Percentiles rank a stretch among this genome's conserved stretches.
These are phyloP conservation scores for Anthostomella pinea DNA, from an alignment of 2,329 filamentous ascomycete species.

Conservation along the genomic window DNA sequence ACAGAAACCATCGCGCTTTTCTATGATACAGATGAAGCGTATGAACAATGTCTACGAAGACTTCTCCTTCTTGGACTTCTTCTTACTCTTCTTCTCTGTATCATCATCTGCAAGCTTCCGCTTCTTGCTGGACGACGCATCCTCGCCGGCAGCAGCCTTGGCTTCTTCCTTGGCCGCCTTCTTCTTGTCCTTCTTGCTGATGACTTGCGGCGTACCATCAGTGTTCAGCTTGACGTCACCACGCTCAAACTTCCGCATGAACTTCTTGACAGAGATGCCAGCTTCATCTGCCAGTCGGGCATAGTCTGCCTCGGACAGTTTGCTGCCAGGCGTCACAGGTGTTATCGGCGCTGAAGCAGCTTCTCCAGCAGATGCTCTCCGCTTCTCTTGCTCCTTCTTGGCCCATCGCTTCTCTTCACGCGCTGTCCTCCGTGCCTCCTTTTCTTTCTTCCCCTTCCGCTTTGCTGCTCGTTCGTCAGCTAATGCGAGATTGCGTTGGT, in stretches of 20 bases:
- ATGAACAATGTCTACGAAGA: constrained; percentile 41
- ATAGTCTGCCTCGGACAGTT: constrained; percentile 55
- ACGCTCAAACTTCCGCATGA: constrained; percentile 74
- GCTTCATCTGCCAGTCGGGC: constrained; percentile 61
- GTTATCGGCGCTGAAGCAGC: constrained; percentile 34
- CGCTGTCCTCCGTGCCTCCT: constrained; percentile 24
- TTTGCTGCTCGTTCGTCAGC: constrained; percentile 28
- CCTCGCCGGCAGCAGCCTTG: constrained; percentile 49
- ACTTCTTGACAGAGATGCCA: constrained; percentile 71
- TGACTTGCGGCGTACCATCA: constrained; percentile 63
- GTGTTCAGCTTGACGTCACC: constrained; percentile 67
- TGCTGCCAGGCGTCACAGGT: constrained; percentile 31
- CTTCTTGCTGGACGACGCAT: constrained; percentile 58
- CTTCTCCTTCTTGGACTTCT: constrained; percentile 63
- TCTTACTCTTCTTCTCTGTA: constrained; percentile 58
- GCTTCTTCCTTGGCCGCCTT: constrained; percentile 62
- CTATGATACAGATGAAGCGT: constrained; percentile 29
- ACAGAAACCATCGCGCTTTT: constrained; percentile 23
- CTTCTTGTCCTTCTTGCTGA: constrained; percentile 76
- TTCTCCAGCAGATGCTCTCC: constrained; percentile 24
- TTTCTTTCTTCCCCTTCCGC: constrained; percentile 37
- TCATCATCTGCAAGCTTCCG: constrained; percentile 66
- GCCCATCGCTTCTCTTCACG: constrained; percentile 41
- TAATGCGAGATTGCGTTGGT: constrained; percentile 22
- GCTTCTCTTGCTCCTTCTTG: constrained; percentile 37